phyloP scores from a whole-genome alignment of 1,284 basidiomycete species.

The Moesziomyces sp. region DNA sequence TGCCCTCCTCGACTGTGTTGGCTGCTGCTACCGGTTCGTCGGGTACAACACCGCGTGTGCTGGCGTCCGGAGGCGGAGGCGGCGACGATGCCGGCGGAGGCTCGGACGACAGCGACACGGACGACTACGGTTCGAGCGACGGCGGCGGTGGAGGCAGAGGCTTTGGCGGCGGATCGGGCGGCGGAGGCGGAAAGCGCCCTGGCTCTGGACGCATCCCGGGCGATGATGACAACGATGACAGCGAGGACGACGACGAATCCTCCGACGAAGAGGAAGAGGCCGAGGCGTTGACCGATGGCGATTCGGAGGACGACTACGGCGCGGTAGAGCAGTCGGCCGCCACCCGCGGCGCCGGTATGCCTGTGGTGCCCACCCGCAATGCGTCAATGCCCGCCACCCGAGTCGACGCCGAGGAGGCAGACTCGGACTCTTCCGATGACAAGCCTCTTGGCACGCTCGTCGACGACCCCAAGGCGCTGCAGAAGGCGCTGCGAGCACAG shows the following conservation, averaged over 20 bases:
- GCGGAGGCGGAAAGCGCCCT: conserved; percentile 29
- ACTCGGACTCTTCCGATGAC: conserved; percentile 52
- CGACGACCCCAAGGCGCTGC: conserved; percentile 42
- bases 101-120: conserved; percentile 36
- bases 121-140: conserved; percentile 60
- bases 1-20: conserved; percentile 21
- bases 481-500: conserved; percentile 39
- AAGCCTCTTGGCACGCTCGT: conserved; percentile 45
- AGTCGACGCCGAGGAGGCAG: conserved; percentile 9
- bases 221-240: conserved; percentile 10
- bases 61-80: conserved; percentile 13
- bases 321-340: conserved; percentile 5
- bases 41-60: conserved; percentile 4
- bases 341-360: conserved; percentile 8
- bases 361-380: conserved; percentile 14
- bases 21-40: conserved; percentile 21
- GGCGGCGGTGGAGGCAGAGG: conserved; percentile 45
- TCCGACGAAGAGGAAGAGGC: conserved; percentile 30
- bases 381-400: conserved; percentile 14
- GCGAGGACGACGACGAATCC: conserved; percentile 28
- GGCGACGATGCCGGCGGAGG: conserved; percentile 16
- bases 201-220: conserved; percentile 12
- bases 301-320: conserved; percentile 55
- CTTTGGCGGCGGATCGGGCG: conserved; percentile 38
- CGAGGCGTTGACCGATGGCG: conserved; percentile 43